phyloP scores from a whole-genome alignment of 2,329 filamentous ascomycete species.

The Fusarium sp. region DNA sequence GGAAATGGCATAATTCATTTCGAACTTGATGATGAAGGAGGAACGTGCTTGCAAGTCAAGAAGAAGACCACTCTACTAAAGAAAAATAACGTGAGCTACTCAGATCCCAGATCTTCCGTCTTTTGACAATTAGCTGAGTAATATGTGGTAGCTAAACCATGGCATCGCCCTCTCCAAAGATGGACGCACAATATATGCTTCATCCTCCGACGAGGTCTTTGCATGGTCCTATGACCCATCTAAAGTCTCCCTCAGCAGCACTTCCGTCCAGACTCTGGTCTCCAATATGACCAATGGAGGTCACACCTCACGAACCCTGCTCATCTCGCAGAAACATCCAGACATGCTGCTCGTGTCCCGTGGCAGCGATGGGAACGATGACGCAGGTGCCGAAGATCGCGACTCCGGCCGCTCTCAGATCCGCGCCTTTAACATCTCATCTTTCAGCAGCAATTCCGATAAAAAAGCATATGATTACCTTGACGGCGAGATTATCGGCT shows the following conservation, averaged over 20 bases:
- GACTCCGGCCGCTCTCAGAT: conserved; percentile 71
- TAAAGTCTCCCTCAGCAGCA: conserved; percentile 53
- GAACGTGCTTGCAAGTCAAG: conserved; percentile 52
- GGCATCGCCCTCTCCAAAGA: conserved; percentile 64
- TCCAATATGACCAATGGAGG: conserved; percentile 69
- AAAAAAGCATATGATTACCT: conserved; percentile 54
- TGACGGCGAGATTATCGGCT: conserved; percentile 63
- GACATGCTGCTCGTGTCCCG: conserved; percentile 71
- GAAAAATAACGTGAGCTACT: conserved; percentile 46
- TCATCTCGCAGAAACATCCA: conserved; percentile 64
- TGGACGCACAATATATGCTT: conserved; percentile 66
- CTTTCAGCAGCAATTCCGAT: conserved; percentile 30
- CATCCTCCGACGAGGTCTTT: conserved; percentile 66
- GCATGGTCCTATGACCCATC: conserved; percentile 71
- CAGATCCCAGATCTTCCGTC: background rate
- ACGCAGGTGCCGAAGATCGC: conserved; percentile 60
- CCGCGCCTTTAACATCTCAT: conserved; percentile 62
- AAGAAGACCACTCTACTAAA: conserved; percentile 51
- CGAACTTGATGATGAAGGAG: conserved; percentile 52
- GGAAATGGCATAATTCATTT: conserved; percentile 55
- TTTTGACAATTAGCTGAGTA: background rate
- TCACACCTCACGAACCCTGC: conserved; percentile 73
- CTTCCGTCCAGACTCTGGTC: conserved; percentile 61
- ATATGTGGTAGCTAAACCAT: conserved; percentile 59
- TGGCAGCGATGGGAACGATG: conserved; percentile 72